A percentile compares a stretch with the other conserved stretches of the same genome.
Conservation (phyloP, 306 rosid species). For the Quercus wislizeni region DNA sequence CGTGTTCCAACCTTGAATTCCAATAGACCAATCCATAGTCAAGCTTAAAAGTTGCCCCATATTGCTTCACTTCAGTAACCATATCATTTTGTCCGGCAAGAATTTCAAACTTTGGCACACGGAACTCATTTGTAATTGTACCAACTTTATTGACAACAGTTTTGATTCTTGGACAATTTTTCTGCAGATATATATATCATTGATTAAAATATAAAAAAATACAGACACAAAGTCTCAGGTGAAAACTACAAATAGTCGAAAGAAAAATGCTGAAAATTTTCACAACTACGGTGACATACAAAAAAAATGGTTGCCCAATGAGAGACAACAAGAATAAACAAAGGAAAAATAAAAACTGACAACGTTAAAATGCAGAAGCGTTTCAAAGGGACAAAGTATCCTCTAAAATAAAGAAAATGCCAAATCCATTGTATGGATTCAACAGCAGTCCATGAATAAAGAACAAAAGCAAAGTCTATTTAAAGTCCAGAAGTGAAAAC, state of each 20-base stretch:
- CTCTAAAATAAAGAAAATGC: neutral
- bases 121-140: slow-evolving; percentile 78
- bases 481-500: slow-evolving; percentile 24
- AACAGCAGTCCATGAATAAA: slow-evolving; percentile 11
- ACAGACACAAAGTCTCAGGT: neutral
- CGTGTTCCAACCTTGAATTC: slow-evolving; percentile 98
- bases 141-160: slow-evolving; percentile 94
- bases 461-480: neutral
- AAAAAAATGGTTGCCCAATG: neutral
- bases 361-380: neutral
- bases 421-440: neutral
- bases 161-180: slow-evolving; percentile 89
- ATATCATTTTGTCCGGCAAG: slow-evolving; percentile 72
- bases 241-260: slow-evolving; percentile 2
- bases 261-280: neutral
- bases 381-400: neutral
- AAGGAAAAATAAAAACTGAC: neutral
- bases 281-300: neutral
- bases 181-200: slow-evolving; percentile 46
- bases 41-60: slow-evolving; percentile 84
- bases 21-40: slow-evolving; percentile 93
- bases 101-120: slow-evolving; percentile 87
- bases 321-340: neutral
- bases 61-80: slow-evolving; percentile 95
- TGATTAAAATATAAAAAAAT: neutral